Base-by-base conservation (phyloP, 2,329 filamentous ascomycete genomes). In the Epichloe coenophiala region DNA sequence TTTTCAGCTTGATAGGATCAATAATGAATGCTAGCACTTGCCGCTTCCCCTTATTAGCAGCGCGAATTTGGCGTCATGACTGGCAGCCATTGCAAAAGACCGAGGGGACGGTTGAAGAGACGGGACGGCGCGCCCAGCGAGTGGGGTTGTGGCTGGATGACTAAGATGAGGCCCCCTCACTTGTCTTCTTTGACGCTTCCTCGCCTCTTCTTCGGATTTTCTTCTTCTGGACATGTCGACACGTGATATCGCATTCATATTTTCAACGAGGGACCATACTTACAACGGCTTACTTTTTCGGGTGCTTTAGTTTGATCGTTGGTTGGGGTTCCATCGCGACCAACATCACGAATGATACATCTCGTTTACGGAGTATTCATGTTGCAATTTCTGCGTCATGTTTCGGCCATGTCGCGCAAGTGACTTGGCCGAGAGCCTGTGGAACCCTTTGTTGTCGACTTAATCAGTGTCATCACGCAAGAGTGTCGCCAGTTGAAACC, bases 111-210 rank as follows among this genome's bases (percentile, higher is more conserved):
- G 36, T 35, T 35, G 6, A 17, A 38, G 38, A 42, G 31, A 40
- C 46, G 50, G 50, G 50, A 51, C 50, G 50, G 50, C 46, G 41
- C 50, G 47, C 8, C 31, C 3, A 31, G 31, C 31, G 31, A 31
- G 31, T 31, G 8, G 31, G 9, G 31, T 31, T 9, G 31, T 4
- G 39, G 17, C 39, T 13, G n/a, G 39, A 40, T 45, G 31, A 21
- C 19, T 49, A 33, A 19, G 19, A 5, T 12, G 3, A 19, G 13
- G 23, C 21, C 5, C 40, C 9, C 5, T 27, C 23, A 15, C 9
- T 38, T 27, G 19, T 27, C 31, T 40, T 36, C 31, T 48, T 11
- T n/a, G 4, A 13, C 38, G 36, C 27, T 41, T 42, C 38, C 19
- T 42, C 17, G 12, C 17, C 5, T 42, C n/a, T 35, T 36, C 47